These are phyloP conservation scores for Diaporthe longicolla DNA, from an alignment of 2,329 filamentous ascomycete genomes.

Conservation along the genomic window DNA sequence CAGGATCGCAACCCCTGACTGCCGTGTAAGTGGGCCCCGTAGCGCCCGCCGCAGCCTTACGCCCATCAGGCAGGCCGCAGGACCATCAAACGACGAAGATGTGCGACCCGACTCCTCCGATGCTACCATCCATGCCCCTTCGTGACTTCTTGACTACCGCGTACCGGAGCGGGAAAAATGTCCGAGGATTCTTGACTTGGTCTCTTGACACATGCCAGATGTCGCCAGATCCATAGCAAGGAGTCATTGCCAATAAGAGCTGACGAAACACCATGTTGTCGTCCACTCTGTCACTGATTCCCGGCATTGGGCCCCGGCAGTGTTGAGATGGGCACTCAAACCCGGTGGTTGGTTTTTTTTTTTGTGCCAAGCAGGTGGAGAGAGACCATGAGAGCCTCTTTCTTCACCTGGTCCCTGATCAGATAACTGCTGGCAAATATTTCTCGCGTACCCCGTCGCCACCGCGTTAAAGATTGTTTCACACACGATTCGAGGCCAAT, in stretches of 20 bases:
- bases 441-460: not conserved
- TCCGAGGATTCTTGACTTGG: not conserved
- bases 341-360: no score
- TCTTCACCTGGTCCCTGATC: not conserved
- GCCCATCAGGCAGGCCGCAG: not conserved
- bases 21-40: slow-evolving; percentile 32
- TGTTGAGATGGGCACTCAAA: not conserved
- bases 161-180: slow-evolving; percentile 4
- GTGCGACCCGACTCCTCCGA: slow-evolving; percentile 28
- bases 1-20: slow-evolving; percentile 29
- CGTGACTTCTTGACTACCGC: not conserved
- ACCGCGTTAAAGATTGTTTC: slow-evolving; percentile 8
- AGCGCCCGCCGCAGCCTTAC: slow-evolving; percentile 35
- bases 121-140: slow-evolving; percentile 16
- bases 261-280: not conserved
- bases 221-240: not conserved
- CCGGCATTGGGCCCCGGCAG: no score
- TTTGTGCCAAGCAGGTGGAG: no score
- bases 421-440: not conserved
- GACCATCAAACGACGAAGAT: slow-evolving; percentile 27
- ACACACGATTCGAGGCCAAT: slow-evolving; percentile 12
- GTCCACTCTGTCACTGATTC: not conserved
- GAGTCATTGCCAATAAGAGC: not conserved
- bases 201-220: not conserved
- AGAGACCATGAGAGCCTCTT: no score